Evolutionary conservation across 257 asterid genomes (phyloP).

Genomic region (Handroanthus guayacan): DNA sequence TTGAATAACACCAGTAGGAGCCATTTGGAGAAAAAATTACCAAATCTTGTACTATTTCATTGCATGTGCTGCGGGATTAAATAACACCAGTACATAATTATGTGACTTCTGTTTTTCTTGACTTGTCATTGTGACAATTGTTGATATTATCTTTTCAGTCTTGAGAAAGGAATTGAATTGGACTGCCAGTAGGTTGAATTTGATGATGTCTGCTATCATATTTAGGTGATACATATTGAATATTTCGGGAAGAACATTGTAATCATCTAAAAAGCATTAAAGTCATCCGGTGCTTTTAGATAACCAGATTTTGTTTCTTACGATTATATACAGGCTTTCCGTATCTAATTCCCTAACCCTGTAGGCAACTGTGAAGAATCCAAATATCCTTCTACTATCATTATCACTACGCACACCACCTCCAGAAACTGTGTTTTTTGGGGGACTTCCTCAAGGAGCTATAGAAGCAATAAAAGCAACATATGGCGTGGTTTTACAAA

Average conservation of each 20-base stretch:
- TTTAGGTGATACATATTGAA: constrained; percentile 65
- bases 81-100: background rate
- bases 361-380: constrained; percentile 84
- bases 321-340: background rate
- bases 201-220: constrained; percentile 89
- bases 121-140: constrained; percentile 13
- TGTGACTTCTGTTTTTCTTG: constrained; percentile 10
- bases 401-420: constrained; percentile 88
- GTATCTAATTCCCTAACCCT: constrained; percentile 19
- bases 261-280: constrained; percentile 13
- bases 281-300: background rate
- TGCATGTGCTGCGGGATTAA: too few species aligned
- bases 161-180: constrained; percentile 90
- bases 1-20: too few species aligned
- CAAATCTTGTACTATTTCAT: too few species aligned
- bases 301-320: constrained; percentile 24
- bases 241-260: background rate
- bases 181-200: constrained; percentile 94
- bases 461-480: constrained; percentile 92
- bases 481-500: constrained; percentile 81
- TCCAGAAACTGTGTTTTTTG: constrained; percentile 80
- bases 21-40: too few species aligned
- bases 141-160: constrained; percentile 53
- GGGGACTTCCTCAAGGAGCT: constrained; percentile 93
- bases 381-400: constrained; percentile 74